Evolutionary conservation across 2,329 filamentous ascomycete genomes (phyloP).

Genomic region (Ophiosphaerella narmari): DNA sequence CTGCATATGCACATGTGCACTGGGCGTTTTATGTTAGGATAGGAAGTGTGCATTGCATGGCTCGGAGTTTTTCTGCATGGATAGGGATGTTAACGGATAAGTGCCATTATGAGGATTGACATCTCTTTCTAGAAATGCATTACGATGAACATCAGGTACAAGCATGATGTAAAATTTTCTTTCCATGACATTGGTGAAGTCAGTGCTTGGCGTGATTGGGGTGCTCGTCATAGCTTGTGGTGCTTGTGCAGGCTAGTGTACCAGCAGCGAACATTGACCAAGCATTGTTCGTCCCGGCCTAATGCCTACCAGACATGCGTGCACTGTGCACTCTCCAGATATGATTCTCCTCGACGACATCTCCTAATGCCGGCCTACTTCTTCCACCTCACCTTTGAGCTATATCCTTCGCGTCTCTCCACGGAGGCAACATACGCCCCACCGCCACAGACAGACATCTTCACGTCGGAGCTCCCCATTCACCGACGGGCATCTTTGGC

Average conservation of each 20-base stretch:
- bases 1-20: conserved; percentile 11
- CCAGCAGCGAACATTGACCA: conserved; percentile 1
- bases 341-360: conserved; percentile 12
- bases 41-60: conserved; percentile 28
- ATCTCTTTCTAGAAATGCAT: not conserved
- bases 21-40: conserved; percentile 18
- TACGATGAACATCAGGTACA: not conserved
- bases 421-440: conserved; percentile 45
- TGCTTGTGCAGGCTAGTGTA: not conserved
- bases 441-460: conserved; percentile 51
- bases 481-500: conserved; percentile 49
- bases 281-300: not conserved
- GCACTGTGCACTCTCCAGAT: conserved; percentile 5
- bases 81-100: conserved; percentile 4
- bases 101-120: not conserved
- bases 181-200: not conserved
- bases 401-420: conserved; percentile 53
- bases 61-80: conserved; percentile 23
- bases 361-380: conserved; percentile 64
- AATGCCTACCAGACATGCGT: not conserved
- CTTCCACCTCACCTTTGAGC: conserved; percentile 66
- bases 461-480: conserved; percentile 49
- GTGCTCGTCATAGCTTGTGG: not conserved
- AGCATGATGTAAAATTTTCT: not conserved
- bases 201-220: too few species aligned